Evolutionary conservation across 75 land plant species (phyloP).

Genomic region (Isoetes taiwanensis): DNA sequence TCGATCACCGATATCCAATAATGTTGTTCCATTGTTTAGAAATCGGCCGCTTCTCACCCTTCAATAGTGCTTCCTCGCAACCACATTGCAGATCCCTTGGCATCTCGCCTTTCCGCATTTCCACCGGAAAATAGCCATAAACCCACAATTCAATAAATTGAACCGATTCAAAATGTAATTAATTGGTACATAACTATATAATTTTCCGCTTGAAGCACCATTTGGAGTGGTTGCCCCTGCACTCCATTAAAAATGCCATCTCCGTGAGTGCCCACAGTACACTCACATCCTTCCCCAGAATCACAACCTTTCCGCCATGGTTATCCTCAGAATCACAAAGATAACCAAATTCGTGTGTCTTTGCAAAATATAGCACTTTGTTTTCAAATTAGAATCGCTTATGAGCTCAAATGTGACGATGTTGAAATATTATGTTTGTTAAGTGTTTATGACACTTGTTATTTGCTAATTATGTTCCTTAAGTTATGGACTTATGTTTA

Average conservation of each 20-base stretch:
- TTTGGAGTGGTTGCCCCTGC: too few relatives aligned
- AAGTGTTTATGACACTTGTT: too few relatives aligned
- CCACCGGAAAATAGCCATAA: too few relatives aligned
- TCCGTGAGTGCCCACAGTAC: slow-evolving; percentile 7
- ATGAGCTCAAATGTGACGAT: slow-evolving; percentile 32
- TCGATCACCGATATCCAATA: slow-evolving; percentile 10
- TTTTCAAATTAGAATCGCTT: slow-evolving; percentile 26
- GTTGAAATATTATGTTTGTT: too few relatives aligned
- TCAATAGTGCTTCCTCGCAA: background rate
- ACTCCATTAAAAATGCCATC: too few relatives aligned
- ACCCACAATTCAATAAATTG: too few relatives aligned
- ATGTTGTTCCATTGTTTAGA: slow-evolving; percentile 2
- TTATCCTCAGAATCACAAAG: slow-evolving; percentile 22
- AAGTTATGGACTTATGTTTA: too few relatives aligned
- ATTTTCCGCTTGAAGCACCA: too few relatives aligned
- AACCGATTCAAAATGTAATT: too few relatives aligned
- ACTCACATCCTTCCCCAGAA: slow-evolving; percentile 7
- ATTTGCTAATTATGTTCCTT: too few relatives aligned
- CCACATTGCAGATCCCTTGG: background rate
- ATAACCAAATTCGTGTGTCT: slow-evolving; percentile 16
- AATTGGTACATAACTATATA: too few relatives aligned
- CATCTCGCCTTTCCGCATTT: too few relatives aligned
- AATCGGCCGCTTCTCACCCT: slow-evolving; percentile 1
- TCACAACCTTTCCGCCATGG: slow-evolving; percentile 2
- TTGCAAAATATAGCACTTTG: slow-evolving; percentile 19